Percentiles rank a stretch among this genome's conserved stretches.
Conservation (phyloP, 371 early-diverging fungal species). For the Actinomucor elegans region DNA sequence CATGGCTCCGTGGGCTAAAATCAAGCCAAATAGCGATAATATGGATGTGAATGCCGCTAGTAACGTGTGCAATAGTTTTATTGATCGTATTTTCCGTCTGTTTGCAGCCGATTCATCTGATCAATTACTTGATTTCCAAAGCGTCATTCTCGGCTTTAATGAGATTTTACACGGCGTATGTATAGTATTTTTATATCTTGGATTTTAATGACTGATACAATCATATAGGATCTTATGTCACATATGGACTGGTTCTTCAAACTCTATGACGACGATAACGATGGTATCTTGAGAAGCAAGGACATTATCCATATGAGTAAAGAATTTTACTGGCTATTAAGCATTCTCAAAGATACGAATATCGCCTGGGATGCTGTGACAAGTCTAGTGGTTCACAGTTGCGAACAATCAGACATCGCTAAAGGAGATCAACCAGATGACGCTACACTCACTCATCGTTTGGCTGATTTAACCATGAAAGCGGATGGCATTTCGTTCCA, state of each 20-base stretch:
- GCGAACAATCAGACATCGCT: conserved; percentile 56
- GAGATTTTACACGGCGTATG: conserved; percentile 66
- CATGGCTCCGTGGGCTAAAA: conserved; percentile 36
- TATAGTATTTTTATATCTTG: not conserved
- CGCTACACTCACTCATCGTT: conserved; percentile 6
- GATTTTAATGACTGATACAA: not conserved
- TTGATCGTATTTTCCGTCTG: conserved; percentile 44
- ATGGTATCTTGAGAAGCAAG: conserved; percentile 63
- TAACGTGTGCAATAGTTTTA: conserved; percentile 28
- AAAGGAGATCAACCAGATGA: conserved; percentile 22
- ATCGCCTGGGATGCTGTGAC: conserved; percentile 32
- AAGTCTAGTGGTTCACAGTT: conserved; percentile 28
- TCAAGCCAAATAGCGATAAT: conserved; percentile 6
- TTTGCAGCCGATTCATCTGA: conserved; percentile 46
- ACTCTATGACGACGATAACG: conserved; percentile 70
- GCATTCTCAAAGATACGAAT: conserved; percentile 11
- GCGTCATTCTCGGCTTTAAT: conserved; percentile 72
- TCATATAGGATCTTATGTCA: conserved; percentile 62
- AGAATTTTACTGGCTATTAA: conserved; percentile 68
- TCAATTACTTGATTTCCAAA: conserved; percentile 64
- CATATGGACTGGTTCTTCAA: conserved; percentile 79
- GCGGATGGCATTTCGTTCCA: conserved; percentile 6
- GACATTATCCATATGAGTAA: conserved; percentile 84
- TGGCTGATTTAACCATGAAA: conserved; percentile 24
- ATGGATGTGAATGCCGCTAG: conserved; percentile 5